Conservation (phyloP, 2,329 filamentous ascomycete species). For the Apiospora kogelbergensis region DNA sequence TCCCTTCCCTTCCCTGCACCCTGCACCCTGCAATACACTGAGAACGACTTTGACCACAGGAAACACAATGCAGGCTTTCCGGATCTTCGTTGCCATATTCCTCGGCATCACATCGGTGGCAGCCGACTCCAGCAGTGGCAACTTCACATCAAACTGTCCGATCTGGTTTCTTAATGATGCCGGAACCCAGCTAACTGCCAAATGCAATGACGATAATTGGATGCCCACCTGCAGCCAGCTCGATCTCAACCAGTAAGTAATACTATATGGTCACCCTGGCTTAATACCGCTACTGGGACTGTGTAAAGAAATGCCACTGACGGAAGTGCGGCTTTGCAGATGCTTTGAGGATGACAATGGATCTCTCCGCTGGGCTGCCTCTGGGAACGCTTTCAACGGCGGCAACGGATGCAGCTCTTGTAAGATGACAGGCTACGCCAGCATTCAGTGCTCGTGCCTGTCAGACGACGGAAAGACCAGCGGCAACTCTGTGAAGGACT, state of each 20-base stretch:
- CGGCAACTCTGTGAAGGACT: neutral
- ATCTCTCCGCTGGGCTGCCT: neutral
- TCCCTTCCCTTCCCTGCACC: too few relatives aligned
- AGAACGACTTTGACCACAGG: neutral
- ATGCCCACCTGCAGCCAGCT: neutral
- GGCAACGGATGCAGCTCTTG: slow-evolving; percentile 2
- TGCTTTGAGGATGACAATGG: neutral
- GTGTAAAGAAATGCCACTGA: neutral
- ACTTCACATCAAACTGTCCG: neutral
- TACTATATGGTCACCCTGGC: neutral
- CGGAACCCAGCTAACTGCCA: neutral
- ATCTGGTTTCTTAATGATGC: neutral
- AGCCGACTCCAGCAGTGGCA: neutral
- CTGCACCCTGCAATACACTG: neutral
- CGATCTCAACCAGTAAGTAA: neutral
- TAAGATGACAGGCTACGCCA: neutral
- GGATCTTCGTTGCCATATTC: neutral
- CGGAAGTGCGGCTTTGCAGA: neutral
- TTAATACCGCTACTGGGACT: neutral
- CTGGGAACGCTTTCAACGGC: neutral
- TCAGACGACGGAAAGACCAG: neutral
- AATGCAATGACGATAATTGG: neutral
- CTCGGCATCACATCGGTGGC: neutral
- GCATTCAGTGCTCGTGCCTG: neutral
- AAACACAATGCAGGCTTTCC: neutral